These are phyloP conservation scores for Globisporangium splendens DNA, from an alignment of 352 stramenopile species.

Conservation along the genomic window DNA sequence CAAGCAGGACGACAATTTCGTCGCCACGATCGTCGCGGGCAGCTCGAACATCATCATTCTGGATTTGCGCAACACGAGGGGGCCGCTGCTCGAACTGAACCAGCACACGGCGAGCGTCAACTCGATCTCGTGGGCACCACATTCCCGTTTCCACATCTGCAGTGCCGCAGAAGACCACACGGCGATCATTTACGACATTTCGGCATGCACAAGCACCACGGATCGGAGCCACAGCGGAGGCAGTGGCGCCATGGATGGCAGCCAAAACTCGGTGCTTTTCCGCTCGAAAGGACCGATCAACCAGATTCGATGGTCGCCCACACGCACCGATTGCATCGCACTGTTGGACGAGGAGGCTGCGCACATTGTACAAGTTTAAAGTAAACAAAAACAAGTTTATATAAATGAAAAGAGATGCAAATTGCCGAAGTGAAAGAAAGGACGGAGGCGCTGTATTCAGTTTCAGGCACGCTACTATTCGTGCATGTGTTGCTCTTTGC, in stretches of 20 bases:
- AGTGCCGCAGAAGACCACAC: slow-evolving; percentile 94
- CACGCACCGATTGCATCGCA: slow-evolving; percentile 94
- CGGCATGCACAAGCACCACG: slow-evolving; percentile 24
- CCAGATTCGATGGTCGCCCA: slow-evolving; percentile 90
- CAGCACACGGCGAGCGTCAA: slow-evolving; percentile 93
- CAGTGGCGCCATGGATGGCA: slow-evolving; percentile 19
- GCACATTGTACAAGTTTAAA: slow-evolving; percentile 89
- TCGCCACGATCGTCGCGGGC: slow-evolving; percentile 93
- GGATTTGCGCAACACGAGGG: slow-evolving; percentile 92
- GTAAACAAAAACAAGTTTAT: no score
- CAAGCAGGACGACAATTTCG: slow-evolving; percentile 96
- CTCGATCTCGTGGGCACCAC: slow-evolving; percentile 95
- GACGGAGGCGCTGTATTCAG: slow-evolving; percentile 1
- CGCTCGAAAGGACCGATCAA: slow-evolving; percentile 72
- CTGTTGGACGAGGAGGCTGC: slow-evolving; percentile 94
- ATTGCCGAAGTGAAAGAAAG: slow-evolving; percentile 1
- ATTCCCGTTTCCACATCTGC: slow-evolving; percentile 92
- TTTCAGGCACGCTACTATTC: not conserved
- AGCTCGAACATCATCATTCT: slow-evolving; percentile 92
- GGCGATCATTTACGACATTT: slow-evolving; percentile 96
- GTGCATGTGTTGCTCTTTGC: not conserved
- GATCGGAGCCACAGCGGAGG: slow-evolving; percentile 13
- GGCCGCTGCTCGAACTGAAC: slow-evolving; percentile 90
- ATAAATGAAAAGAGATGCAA: no score
- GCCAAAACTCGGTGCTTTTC: slow-evolving; percentile 43